Conservation (phyloP, 441 rosid species). For the Euphorbia celastroides region DNA sequence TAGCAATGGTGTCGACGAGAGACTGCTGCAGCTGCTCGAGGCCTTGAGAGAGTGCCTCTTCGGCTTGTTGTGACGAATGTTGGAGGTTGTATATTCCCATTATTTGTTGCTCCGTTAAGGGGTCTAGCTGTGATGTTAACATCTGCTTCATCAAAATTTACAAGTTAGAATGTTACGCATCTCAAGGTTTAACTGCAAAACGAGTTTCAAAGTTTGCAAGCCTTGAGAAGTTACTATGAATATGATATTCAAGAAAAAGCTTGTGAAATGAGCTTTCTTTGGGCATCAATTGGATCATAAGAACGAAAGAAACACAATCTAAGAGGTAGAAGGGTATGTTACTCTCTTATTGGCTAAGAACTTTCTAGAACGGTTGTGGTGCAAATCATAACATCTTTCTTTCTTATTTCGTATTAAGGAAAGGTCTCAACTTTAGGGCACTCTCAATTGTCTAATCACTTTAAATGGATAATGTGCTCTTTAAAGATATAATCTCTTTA, state of each 20-base stretch:
- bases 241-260: no score
- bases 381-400: not conserved
- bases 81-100: conserved; percentile 80
- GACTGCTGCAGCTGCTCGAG: conserved; percentile 84
- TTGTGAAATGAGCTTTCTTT: no score
- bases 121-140: conserved; percentile 62
- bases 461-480: conserved; percentile 21
- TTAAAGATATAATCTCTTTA: conserved; percentile 11
- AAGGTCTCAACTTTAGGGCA: conserved; percentile 13
- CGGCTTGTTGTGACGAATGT: conserved; percentile 85
- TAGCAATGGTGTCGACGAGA: conserved; percentile 72
- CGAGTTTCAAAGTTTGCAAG: no score
- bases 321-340: no score
- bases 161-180: not conserved
- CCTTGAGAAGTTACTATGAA: no score
- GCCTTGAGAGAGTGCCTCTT: conserved; percentile 89
- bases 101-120: conserved; percentile 83
- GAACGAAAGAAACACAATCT: no score
- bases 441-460: conserved; percentile 13
- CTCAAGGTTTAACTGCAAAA: no score
- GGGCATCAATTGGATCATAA: no score
- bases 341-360: conserved; percentile 3
- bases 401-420: not conserved
- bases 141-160: conserved; percentile 35
- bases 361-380: no score